Percentiles rank a stretch among this genome's conserved stretches.
These are phyloP conservation scores for Heliamphora pulchella DNA, from an alignment of 179 eudicot genomes.

Conservation along the genomic window DNA sequence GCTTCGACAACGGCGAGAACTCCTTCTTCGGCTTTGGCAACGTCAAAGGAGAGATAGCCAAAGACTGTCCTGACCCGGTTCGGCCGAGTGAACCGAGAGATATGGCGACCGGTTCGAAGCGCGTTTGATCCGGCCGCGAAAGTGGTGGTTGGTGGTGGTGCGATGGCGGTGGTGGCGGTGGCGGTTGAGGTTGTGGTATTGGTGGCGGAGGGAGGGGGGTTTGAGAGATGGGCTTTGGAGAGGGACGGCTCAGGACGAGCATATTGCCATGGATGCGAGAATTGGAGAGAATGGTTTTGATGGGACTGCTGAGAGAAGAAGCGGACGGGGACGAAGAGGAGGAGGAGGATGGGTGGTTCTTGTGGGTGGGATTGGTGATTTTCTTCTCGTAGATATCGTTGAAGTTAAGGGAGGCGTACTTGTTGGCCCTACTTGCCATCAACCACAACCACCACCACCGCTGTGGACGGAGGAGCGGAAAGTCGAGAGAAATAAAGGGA, in stretches of 20 bases:
- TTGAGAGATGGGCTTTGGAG: conserved; percentile 47
- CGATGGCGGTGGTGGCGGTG: not conserved
- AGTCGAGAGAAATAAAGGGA: not conserved
- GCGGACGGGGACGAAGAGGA: conserved; percentile 13
- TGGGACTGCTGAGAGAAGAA: conserved; percentile 17
- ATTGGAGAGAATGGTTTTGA: conserved; percentile 32
- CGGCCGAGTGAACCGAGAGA: conserved; percentile 61
- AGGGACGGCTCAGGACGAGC: conserved; percentile 65
- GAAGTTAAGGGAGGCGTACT: conserved; percentile 66
- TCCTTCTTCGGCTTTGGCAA: conserved; percentile 22
- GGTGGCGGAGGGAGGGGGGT: conserved; percentile 19
- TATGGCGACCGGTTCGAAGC: conserved; percentile 24
- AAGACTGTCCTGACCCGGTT: conserved; percentile 33
- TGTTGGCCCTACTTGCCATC: conserved; percentile 76
- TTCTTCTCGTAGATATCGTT: conserved; percentile 72
- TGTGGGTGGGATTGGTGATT: conserved; percentile 17
- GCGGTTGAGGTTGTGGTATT: not conserved
- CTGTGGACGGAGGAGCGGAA: conserved; percentile 11
- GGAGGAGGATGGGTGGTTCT: conserved; percentile 15
- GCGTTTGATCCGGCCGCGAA: conserved; percentile 15
- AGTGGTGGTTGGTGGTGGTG: not conserved
- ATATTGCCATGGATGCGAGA: conserved; percentile 57
- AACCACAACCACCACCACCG: conserved; percentile 27
- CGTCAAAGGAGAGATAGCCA: conserved; percentile 15
- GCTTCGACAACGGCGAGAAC: conserved; percentile 20